Base-by-base conservation (phyloP, 1,284 basidiomycete species). In the Inonotus obliquus region DNA sequence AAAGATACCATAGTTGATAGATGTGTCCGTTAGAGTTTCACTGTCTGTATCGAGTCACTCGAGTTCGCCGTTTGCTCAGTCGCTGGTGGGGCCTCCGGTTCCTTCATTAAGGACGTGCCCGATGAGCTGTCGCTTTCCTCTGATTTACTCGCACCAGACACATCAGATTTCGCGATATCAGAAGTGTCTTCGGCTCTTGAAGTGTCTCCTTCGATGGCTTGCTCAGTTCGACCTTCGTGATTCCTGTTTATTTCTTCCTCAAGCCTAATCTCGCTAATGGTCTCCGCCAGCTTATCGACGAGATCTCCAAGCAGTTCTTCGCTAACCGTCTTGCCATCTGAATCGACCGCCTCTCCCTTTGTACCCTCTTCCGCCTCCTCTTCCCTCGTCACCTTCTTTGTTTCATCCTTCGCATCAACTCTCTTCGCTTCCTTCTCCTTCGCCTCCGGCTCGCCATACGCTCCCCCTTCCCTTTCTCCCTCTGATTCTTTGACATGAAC, bases 401-500 rank as follows among this genome's bases (percentile, higher is more conserved):
- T 39, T 39, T 39, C 38, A 35, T 67, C 65, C n/a, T 59, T 19
- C 23, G 7, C 48, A 21, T 37, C 57, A n/a, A 27, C 35, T 38
- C 64, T 53, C 29, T 21, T n/a, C 38, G n/a, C 35, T 59, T 64
- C 23, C 54, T 1, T 23, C 21, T 54, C 67, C 14, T 47, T 35
- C 21, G 38, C 62, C 10, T 85, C 86, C 65, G 75, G 77, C n/a
- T 74, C 76, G 87, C 87, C 89, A 37, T 79, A 70, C 14, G 67
- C 70, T n/a, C 49, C 80, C 74, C 25, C 91, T 74, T 55, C 88
- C 86, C 2, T 83, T 78, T 54, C 80, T 39, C n/a, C 38, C 77
- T 89, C 89, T 91, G 10, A 85, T 17, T 44, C 51, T 21, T 21
- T 27, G n/a, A 3, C 29, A 21, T 11, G n/a, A 48, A 59, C 32